These are phyloP conservation scores for Sclerotinia glacialis DNA, from an alignment of 2,329 filamentous ascomycete species.

Conservation along the genomic window DNA sequence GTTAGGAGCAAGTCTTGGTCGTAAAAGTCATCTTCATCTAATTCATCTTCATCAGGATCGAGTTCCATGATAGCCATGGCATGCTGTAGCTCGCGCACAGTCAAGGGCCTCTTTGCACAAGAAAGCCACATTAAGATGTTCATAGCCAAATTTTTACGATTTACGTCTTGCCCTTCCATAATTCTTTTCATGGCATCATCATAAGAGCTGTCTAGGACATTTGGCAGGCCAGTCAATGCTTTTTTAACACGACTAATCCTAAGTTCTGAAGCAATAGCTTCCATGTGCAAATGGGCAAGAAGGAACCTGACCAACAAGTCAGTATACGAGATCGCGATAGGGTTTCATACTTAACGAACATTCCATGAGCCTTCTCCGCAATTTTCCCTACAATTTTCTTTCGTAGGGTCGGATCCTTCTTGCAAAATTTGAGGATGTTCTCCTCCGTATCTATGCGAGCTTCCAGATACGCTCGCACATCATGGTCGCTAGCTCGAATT, in stretches of 20 bases:
- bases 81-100: constrained; percentile 42
- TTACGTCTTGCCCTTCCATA: constrained; percentile 23
- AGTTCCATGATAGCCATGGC: constrained; percentile 43
- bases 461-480: constrained; percentile 30
- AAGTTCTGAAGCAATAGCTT: constrained; percentile 36
- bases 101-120: constrained; percentile 41
- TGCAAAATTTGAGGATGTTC: constrained; percentile 17
- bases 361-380: constrained; percentile 18
- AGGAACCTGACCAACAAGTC: constrained; percentile 24
- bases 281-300: constrained; percentile 41
- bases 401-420: constrained; percentile 13
- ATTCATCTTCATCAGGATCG: constrained; percentile 35
- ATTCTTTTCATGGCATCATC: constrained; percentile 43
- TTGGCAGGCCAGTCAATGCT: constrained; percentile 36
- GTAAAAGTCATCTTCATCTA: constrained; percentile 31
- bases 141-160: constrained; percentile 14
- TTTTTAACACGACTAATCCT: constrained; percentile 35
- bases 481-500: constrained; percentile 38
- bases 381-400: constrained; percentile 7
- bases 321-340: background rate
- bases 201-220: constrained; percentile 38
- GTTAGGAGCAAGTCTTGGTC: constrained; percentile 24
- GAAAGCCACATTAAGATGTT: constrained; percentile 42
- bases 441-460: constrained; percentile 14
- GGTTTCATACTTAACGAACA: background rate